Evolutionary conservation across 1,284 basidiomycete species (phyloP).

Genomic region (Fomitopsis pinicola): DNA sequence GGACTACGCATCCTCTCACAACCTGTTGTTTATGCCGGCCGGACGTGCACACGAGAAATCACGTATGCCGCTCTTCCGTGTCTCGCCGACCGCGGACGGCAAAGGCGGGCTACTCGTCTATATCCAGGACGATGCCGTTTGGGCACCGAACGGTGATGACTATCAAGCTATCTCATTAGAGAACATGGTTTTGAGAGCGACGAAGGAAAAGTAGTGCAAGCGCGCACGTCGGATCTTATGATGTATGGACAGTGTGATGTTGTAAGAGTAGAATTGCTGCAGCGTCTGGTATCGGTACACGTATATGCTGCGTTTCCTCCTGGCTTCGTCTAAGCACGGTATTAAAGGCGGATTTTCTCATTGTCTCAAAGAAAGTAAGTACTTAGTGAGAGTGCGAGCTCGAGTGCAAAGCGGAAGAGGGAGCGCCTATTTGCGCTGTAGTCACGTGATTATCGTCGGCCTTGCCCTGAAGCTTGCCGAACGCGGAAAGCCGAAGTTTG

Average conservation of each 20-base stretch:
- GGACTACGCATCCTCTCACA: constrained; percentile 78
- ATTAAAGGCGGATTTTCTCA: neutral
- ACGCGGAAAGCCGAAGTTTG: constrained; percentile 3
- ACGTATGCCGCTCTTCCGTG: constrained; percentile 82
- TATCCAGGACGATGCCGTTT: constrained; percentile 85
- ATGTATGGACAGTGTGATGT: neutral
- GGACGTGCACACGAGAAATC: constrained; percentile 79
- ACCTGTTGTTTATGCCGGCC: constrained; percentile 85
- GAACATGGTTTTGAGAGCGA: constrained; percentile 66
- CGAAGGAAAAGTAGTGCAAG: constrained; percentile 17
- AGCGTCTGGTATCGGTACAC: neutral
- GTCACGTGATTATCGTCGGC: constrained; percentile 2
- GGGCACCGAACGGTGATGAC: constrained; percentile 60
- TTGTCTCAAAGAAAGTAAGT: no score
- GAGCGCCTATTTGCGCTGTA: neutral
- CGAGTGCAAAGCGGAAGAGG: no score
- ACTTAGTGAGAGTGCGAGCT: no score
- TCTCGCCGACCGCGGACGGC: constrained; percentile 75
- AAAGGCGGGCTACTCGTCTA: constrained; percentile 84
- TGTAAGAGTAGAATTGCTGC: neutral
- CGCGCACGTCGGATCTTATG: neutral
- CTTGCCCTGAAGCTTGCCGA: constrained; percentile 11
- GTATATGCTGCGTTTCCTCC: no score
- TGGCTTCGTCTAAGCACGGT: neutral
- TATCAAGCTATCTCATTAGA: constrained; percentile 63